Conservation (phyloP, 2,329 filamentous ascomycete genomes). For the Albophoma yamanashiensis region DNA sequence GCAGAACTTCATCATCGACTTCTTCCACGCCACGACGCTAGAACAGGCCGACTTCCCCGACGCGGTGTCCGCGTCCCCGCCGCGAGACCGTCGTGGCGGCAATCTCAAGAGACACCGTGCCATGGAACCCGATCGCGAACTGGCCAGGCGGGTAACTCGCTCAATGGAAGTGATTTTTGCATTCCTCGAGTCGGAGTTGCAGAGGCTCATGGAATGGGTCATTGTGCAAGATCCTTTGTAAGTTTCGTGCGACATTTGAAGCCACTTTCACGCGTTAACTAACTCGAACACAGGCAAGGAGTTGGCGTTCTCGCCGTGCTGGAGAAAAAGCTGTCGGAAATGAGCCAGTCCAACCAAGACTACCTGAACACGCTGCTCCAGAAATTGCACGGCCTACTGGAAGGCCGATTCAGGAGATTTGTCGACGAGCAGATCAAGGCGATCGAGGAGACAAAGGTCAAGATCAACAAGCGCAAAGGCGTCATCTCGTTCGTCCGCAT, state of each 20-base stretch:
- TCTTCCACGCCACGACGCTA: constrained; percentile 88
- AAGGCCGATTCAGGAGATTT: constrained; percentile 73
- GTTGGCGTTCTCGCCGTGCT: constrained; percentile 75
- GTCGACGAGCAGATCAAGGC: constrained; percentile 91
- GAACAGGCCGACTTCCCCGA: constrained; percentile 78
- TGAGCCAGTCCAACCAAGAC: constrained; percentile 87
- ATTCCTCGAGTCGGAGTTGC: constrained; percentile 70
- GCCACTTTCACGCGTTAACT: constrained; percentile 1
- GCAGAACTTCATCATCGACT: constrained; percentile 94
- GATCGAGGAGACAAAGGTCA: constrained; percentile 97
- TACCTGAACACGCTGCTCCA: constrained; percentile 73
- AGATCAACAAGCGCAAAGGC: constrained; percentile 96
- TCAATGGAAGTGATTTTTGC: constrained; percentile 84
- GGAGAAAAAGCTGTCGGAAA: constrained; percentile 66
- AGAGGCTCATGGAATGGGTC: constrained; percentile 75
- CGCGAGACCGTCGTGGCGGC: constrained; percentile 57
- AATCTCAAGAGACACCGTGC: constrained; percentile 65
- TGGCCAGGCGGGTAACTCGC: constrained; percentile 75
- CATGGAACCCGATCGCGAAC: constrained; percentile 79
- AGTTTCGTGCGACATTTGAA: constrained; percentile 25
- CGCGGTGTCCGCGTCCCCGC: constrained; percentile 53
- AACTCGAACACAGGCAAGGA: constrained; percentile 53
- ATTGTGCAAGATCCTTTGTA: constrained; percentile 71
- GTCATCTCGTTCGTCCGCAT: constrained; percentile 92
- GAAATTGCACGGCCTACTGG: constrained; percentile 65